These are phyloP conservation scores for Turritis glabra DNA, from an alignment of 345 rosid species.

Conservation along the genomic window DNA sequence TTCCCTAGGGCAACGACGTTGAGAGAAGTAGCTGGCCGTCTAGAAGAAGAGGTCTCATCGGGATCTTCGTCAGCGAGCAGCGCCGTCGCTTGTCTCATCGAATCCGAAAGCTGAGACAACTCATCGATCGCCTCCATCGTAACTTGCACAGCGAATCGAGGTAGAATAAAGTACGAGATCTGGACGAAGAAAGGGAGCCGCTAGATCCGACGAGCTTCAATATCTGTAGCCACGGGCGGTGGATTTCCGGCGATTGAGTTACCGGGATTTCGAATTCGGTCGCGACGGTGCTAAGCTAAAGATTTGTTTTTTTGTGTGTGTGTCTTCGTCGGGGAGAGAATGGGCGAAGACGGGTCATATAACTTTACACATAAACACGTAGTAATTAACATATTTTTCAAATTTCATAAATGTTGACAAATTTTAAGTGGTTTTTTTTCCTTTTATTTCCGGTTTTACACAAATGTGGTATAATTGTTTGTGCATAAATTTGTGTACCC, in stretches of 20 bases:
- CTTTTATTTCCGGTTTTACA: too few species aligned
- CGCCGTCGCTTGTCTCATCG: constrained; percentile 78
- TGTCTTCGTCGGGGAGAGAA: constrained; percentile 23
- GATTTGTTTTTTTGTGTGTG: constrained; percentile 1
- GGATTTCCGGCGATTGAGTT: not conserved
- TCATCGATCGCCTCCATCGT: constrained; percentile 95
- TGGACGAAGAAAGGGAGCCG: constrained; percentile 9
- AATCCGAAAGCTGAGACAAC: constrained; percentile 68
- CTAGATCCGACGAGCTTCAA: constrained; percentile 19
- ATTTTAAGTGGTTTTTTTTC: not conserved
- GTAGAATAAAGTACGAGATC: constrained; percentile 31
- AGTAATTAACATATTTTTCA: constrained; percentile 2
- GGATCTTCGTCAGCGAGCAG: constrained; percentile 91
- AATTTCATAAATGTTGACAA: constrained; percentile 3
- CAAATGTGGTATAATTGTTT: not conserved
- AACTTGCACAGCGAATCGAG: constrained; percentile 16
- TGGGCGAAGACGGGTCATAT: constrained; percentile 22
- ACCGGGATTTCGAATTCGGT: constrained; percentile 25
- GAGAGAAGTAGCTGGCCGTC: constrained; percentile 68
- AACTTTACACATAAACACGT: constrained; percentile 22
- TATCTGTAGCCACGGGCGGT: not conserved
- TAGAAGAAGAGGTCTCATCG: constrained; percentile 68
- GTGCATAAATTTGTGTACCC: too few species aligned
- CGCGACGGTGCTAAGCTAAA: constrained; percentile 31
- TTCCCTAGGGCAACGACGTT: constrained; percentile 91